These are phyloP conservation scores for Penicillium glabrum DNA, from an alignment of 2,329 filamentous ascomycete genomes.

Conservation along the genomic window DNA sequence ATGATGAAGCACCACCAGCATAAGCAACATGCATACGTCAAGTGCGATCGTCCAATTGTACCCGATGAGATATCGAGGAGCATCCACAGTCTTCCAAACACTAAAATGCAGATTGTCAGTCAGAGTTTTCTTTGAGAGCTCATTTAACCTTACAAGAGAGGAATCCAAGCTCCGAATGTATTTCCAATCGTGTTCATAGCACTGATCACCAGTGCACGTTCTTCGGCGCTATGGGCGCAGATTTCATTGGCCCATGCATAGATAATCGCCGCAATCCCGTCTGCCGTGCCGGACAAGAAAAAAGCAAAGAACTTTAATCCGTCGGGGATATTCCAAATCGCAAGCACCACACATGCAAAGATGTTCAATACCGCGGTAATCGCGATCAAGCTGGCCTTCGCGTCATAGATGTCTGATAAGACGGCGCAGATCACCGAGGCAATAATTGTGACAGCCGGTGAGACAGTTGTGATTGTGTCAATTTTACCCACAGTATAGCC, in stretches of 20 bases:
- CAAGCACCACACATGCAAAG: slow-evolving; percentile 17
- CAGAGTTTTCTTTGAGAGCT: background rate
- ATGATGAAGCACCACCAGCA: slow-evolving; percentile 17
- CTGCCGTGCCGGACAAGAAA: slow-evolving; percentile 20
- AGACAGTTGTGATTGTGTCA: slow-evolving; percentile 17
- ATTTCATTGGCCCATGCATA: slow-evolving; percentile 27
- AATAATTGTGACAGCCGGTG: slow-evolving; percentile 16
- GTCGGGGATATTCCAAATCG: slow-evolving; percentile 18
- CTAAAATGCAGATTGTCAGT: slow-evolving; percentile 3
- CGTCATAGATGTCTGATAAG: slow-evolving; percentile 15
- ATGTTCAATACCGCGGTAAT: slow-evolving; percentile 15
- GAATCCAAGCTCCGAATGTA: slow-evolving; percentile 30
- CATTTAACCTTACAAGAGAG: slow-evolving; percentile 19
- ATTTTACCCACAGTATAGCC: slow-evolving; percentile 21
- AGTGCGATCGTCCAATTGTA: slow-evolving; percentile 30
- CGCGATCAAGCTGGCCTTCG: slow-evolving; percentile 16
- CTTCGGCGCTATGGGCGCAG: slow-evolving; percentile 33
- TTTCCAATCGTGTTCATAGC: slow-evolving; percentile 34
- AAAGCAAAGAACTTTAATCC: slow-evolving; percentile 20
- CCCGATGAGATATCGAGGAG: slow-evolving; percentile 28
- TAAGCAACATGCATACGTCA: slow-evolving; percentile 28
- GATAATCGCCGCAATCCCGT: slow-evolving; percentile 24
- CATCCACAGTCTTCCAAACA: slow-evolving; percentile 30
- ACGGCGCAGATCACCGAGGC: slow-evolving; percentile 17
- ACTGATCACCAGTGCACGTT: slow-evolving; percentile 24